A percentile compares a stretch with the other conserved stretches of the same genome.
Conservation (phyloP, 1,139 yeast genomes). For the Pneumocystis sp. region DNA sequence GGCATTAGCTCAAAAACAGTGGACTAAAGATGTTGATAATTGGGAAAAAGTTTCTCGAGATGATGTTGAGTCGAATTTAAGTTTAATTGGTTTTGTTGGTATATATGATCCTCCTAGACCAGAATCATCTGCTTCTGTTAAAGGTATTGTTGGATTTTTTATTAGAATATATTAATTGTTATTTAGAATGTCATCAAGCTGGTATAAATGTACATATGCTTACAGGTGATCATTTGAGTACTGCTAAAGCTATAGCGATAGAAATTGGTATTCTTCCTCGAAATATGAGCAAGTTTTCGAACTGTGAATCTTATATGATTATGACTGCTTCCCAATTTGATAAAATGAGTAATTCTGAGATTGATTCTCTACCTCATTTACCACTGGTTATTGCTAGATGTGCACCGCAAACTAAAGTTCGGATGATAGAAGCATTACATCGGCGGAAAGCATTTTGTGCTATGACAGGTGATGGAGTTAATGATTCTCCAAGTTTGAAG, state of each 20-base stretch:
- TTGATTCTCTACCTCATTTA: slow-evolving; percentile 50
- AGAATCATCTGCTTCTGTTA: slow-evolving; percentile 56
- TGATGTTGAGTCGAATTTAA: slow-evolving; percentile 39
- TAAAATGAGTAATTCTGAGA: slow-evolving; percentile 45
- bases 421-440: slow-evolving; percentile 37
- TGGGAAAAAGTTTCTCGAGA: slow-evolving; percentile 29
- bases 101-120: slow-evolving; percentile 72
- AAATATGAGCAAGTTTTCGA: slow-evolving; percentile 31
- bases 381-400: slow-evolving; percentile 47
- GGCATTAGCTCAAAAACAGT: slow-evolving; percentile 39
- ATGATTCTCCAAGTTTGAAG: slow-evolving; percentile 68
- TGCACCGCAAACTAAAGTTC: slow-evolving; percentile 40
- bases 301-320: slow-evolving; percentile 50
- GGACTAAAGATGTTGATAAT: slow-evolving; percentile 11
- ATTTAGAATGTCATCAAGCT: slow-evolving; percentile 45
- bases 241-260: not conserved
- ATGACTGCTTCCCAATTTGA: slow-evolving; percentile 70
- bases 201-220: slow-evolving; percentile 76
- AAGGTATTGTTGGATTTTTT: slow-evolving; percentile 13
- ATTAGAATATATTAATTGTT: not conserved
- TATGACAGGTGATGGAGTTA: slow-evolving; percentile 83
- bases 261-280: slow-evolving; percentile 70
- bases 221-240: slow-evolving; percentile 60
- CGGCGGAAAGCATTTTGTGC: slow-evolving; percentile 39
- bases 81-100: slow-evolving; percentile 58